These are phyloP conservation scores for Kregervanrija fluxuum DNA, from an alignment of 805 yeast species.

Conservation along the genomic window DNA sequence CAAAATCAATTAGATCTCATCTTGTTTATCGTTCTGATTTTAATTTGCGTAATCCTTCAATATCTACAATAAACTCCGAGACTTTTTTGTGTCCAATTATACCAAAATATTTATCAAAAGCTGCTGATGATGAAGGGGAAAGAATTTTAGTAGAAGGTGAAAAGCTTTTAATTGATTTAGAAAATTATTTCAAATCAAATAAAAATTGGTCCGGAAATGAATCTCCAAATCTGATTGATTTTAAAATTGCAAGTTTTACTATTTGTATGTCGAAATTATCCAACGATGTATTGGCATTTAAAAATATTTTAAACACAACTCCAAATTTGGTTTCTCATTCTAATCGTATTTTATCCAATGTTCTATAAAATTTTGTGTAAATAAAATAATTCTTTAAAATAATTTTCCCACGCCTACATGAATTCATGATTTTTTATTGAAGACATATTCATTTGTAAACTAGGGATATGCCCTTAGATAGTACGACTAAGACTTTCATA, in stretches of 20 bases:
- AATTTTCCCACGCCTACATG: too few species aligned
- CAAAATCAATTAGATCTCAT: slow-evolving; percentile 1
- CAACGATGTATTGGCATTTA: background rate
- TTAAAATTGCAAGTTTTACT: slow-evolving; percentile 11
- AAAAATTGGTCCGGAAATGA: background rate
- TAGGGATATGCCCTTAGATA: too few species aligned
- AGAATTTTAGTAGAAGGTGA: background rate
- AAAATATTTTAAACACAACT: background rate
- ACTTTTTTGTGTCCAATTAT: background rate
- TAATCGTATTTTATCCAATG: background rate
- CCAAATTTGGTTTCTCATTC: background rate
- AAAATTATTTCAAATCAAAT: background rate
- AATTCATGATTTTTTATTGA: too few species aligned
- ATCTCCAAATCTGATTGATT: slow-evolving; percentile 9
- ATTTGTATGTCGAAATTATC: slow-evolving; percentile 7
- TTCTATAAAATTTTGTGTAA: background rate
- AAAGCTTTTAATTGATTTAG: background rate
- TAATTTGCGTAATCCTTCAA: slow-evolving; percentile 31
- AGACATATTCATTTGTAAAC: too few species aligned
- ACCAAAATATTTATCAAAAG: background rate
- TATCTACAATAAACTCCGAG: slow-evolving; percentile 5
- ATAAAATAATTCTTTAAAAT: too few species aligned
- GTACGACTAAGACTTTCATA: too few species aligned
- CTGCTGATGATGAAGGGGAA: background rate
- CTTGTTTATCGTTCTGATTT: slow-evolving; percentile 8